Evolutionary conservation across 2,329 filamentous ascomycete species (phyloP), one percentile per base, ranked within the genome.

Genomic region (Herpotrichia juniperi): DNA sequence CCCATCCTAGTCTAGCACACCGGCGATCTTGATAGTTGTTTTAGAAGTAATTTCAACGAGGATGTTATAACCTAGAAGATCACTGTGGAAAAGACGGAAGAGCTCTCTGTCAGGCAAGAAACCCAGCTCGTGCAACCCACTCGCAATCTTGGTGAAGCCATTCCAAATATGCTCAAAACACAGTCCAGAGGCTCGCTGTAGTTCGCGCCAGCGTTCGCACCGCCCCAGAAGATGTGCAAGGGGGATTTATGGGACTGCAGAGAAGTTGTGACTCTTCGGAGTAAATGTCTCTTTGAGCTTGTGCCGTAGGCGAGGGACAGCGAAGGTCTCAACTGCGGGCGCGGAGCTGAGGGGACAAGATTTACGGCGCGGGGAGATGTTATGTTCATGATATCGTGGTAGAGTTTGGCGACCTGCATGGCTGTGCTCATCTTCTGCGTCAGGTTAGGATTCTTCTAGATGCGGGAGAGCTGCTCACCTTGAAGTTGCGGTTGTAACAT

Each of bases 1-100:
- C 17, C 50, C 53, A 30, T 75, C 72, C 70, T 71, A 74, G 50
- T 74, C 70, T 1, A 74, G 54, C 16, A 74, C 60, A 8, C 42
- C 67, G 2, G 64, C 63, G 9, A 69, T 50, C 8, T 47, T 14
- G 7, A 55, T 35, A 14, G 45, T 61, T 0, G 32, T 47, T 4
- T 30, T 28, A 14, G 14, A 11, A 6, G 19, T 22, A 25, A 26
- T 25, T 10, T 8, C 8, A 17, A 39, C 8, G 8, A 39, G 10
- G 16, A 39, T 19, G 34, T 39, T 39, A 8, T 19, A 19, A 17
- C 9, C 9, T 16, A 10, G 10, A 8, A 39, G 16, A 16, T 39
- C 34, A 9, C 8, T 8, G 17, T 39, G 34, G 10, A 8, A 39
- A 8, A 39, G 34, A 8, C 17, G 34, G 34, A 39, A 39, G 8